phyloP scores from a whole-genome alignment of 352 stramenopile species.

The Chrysophaeum taylorii region DNA sequence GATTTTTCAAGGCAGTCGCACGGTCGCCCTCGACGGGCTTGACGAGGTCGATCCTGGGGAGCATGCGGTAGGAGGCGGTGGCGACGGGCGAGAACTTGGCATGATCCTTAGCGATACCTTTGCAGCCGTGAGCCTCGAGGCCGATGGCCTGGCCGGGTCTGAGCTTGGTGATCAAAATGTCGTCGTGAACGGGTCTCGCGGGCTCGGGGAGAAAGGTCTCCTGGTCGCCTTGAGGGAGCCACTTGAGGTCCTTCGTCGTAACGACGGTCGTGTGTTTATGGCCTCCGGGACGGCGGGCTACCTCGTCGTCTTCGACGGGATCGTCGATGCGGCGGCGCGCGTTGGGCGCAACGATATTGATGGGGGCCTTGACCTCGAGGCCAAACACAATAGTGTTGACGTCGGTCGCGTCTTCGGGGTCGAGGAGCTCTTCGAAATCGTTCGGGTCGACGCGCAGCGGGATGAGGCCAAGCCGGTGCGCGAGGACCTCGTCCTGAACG shows the following conservation, averaged over 20 bases:
- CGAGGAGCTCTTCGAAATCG: slow-evolving; percentile 29
- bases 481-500: slow-evolving; percentile 79
- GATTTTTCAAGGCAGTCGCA: slow-evolving; percentile 52
- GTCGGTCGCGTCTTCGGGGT: slow-evolving; percentile 50
- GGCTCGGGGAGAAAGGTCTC: slow-evolving; percentile 29
- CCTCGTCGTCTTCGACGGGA: slow-evolving; percentile 25
- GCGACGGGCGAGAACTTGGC: slow-evolving; percentile 93
- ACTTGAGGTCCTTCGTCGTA: slow-evolving; percentile 86
- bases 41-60: slow-evolving; percentile 59
- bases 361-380: slow-evolving; percentile 74
- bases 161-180: slow-evolving; percentile 92
- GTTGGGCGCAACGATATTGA: slow-evolving; percentile 22
- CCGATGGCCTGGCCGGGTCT: slow-evolving; percentile 87
- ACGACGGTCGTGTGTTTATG: slow-evolving; percentile 61
- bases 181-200: slow-evolving; percentile 66
- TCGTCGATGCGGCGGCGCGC: slow-evolving; percentile 12
- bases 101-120: slow-evolving; percentile 89
- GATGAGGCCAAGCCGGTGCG: slow-evolving; percentile 58
- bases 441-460: slow-evolving; percentile 32
- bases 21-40: slow-evolving; percentile 51
- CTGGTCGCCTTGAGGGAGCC: slow-evolving; percentile 89
- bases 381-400: slow-evolving; percentile 92
- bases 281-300: slow-evolving; percentile 37
- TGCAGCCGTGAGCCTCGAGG: slow-evolving; percentile 82
- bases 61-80: slow-evolving; percentile 84